Evolutionary conservation across 805 yeast species (phyloP), one percentile per base, ranked within the genome.

Genomic region (Zygosaccharomyces pseudorouxii): DNA sequence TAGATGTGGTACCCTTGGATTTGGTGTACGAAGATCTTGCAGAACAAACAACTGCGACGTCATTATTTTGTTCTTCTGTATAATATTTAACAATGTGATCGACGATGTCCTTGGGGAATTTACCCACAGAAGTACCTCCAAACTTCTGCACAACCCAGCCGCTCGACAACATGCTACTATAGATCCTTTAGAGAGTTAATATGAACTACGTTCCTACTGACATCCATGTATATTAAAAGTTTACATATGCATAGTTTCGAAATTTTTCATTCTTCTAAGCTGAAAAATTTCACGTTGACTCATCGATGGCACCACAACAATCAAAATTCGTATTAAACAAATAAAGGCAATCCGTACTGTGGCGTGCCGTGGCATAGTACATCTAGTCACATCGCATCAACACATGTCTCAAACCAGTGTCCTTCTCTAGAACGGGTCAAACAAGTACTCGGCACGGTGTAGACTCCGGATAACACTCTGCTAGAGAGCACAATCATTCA

Each of bases 51-150:
- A 92, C 95, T 2, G 95, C 97, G 12, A 90, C 96, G 47, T 84
- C 76, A 55, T 75, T 76, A 25, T 55, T 42, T 41, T 71, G 70
- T 35, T 76, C 69, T 14, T 55, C 48, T 30, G 81, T 72, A 63
- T 81, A 88, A 20, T 74, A 79, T 60, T 80, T 81, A 42, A 93
- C 86, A 42, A 93, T 89, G 55, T 89, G 87, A 51, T 86, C 85
- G 23, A 89, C 89, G 47, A 93, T 93, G 55, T 84, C 78, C 45
- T 77, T 81, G 8, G 97, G 87, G 67, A 93, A 90, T 66, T 93
- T 93, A 19, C 99, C 99, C 28, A 93, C 97, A 41, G 93, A 83
- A 12, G 99, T 93, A 46, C 99, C 99, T 42, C 99, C 99, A 62
- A 88, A 93, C 69, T 93, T 93, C 68, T 93, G 99, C 5, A 93